Evolutionary conservation across 495 filamentous ascomycete genomes (phyloP).

Genomic region (Rostrohypoxylon terebratum): DNA sequence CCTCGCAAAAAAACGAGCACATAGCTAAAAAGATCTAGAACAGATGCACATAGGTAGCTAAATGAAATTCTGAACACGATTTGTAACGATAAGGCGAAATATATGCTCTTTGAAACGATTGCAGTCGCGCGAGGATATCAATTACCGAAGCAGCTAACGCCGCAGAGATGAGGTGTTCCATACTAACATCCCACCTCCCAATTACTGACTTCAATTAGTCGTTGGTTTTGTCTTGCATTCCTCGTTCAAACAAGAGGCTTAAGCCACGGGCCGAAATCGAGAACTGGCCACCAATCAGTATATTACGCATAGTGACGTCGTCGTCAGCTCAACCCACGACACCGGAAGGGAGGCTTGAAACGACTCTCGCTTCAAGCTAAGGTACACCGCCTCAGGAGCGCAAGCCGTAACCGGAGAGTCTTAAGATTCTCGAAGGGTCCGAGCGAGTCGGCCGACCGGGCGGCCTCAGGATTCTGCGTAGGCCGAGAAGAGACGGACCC

Average conservation of each 20-base stretch:
- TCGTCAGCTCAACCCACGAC: not conserved
- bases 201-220: not conserved
- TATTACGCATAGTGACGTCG: not conserved
- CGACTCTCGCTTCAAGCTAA: not conserved
- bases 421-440: not conserved
- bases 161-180: not conserved
- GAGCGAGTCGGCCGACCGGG: not conserved
- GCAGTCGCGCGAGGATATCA: not conserved
- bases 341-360: slow-evolving; percentile 2
- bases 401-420: not conserved
- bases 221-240: not conserved
- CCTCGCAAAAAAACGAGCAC: no score
- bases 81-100: not conserved
- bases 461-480: not conserved
- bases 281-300: not conserved
- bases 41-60: not conserved
- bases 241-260: not conserved
- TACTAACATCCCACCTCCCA: not conserved
- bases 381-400: not conserved
- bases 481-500: not conserved
- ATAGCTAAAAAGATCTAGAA: no score
- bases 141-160: not conserved
- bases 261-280: not conserved
- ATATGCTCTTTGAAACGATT: not conserved
- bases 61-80: not conserved